phyloP scores from a whole-genome alignment of 768 basidiomycete genomes.

The Psilocybe subaeruginosa region DNA sequence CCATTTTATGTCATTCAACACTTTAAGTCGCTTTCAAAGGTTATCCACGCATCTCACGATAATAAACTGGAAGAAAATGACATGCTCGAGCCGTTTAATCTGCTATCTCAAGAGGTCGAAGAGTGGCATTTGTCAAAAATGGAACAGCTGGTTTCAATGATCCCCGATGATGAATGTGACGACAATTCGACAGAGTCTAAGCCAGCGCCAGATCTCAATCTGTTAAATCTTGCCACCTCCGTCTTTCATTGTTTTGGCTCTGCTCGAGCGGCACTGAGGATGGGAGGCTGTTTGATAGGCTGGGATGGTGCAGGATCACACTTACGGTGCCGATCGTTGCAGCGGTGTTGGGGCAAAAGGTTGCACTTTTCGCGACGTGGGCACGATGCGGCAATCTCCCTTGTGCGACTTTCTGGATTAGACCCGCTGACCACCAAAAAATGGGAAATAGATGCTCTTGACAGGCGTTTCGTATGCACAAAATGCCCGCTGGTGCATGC shows the following conservation, averaged over 20 bases:
- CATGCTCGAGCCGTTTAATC: not conserved
- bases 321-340: constrained; percentile 20
- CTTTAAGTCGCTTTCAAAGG: not conserved
- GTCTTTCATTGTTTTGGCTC: constrained; percentile 26
- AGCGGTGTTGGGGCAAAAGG: constrained; percentile 17
- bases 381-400: constrained; percentile 16
- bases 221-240: constrained; percentile 20
- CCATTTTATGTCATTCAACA: not conserved
- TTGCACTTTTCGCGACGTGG: constrained; percentile 21
- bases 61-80: not conserved
- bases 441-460: constrained; percentile 20
- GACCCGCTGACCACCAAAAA: constrained; percentile 18
- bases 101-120: constrained; percentile 16
- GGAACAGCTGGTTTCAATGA: constrained; percentile 16
- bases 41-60: not conserved
- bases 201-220: not conserved
- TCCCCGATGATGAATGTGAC: not conserved
- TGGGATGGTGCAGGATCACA: constrained; percentile 25
- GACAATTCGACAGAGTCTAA: not conserved
- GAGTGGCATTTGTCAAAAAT: constrained; percentile 19
- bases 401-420: constrained; percentile 18
- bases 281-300: constrained; percentile 23
- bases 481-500: not conserved
- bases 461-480: constrained; percentile 13
- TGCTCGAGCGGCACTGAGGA: constrained; percentile 1